Base-by-base conservation (phyloP, 2,329 filamentous ascomycete species). In the Aspergillus calidoustus region DNA sequence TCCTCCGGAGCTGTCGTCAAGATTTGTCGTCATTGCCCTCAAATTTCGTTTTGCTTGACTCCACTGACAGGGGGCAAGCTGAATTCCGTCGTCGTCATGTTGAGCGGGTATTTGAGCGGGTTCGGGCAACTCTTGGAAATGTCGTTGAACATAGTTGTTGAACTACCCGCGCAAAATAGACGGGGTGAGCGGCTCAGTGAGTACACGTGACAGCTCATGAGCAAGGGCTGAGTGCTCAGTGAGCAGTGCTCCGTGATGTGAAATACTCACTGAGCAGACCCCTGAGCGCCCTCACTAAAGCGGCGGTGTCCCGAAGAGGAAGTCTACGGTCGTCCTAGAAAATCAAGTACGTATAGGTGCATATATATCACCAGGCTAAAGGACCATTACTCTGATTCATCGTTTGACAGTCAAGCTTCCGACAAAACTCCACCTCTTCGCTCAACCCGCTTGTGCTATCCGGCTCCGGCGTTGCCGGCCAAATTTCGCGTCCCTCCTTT, bases 401-500 rank as follows among this genome's bases (percentile, higher is more conserved):
- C 25, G n/a, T 31, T 28, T 58, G 48, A 23, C 48, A 58, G 30
- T 52, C 48, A 6, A 51, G 13, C 17, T 55, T 55, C 19, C 43
- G 41, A 22, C 41, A 55, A 31, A 55, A 19, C 1, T 55, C 53
- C 43, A 55, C 19, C 22, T 55, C 53, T 8, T 47, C 53, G 13
- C 2, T 15, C 13, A 34, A 17, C 13, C 30, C 9, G 6, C 7
- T 31, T 7, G 41, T 19, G 31, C 23, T 46, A 46, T 25, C 15
- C 28, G 25, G 15, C 6, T 15, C 4, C 17, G 53, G 38, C 23
- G 25, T 47, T 3, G 84, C 83, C 0, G 84, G 84, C 83, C 83
- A 86, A 55, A 86, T 82, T 70, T 86, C 80, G 48, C 73, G 68
- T 9, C 79, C 79, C 0, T 71, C 75, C 7, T 74, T 74, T 62